phyloP scores from a whole-genome alignment of 1,284 basidiomycete species.

The Filobasidium uniguttulatum region DNA sequence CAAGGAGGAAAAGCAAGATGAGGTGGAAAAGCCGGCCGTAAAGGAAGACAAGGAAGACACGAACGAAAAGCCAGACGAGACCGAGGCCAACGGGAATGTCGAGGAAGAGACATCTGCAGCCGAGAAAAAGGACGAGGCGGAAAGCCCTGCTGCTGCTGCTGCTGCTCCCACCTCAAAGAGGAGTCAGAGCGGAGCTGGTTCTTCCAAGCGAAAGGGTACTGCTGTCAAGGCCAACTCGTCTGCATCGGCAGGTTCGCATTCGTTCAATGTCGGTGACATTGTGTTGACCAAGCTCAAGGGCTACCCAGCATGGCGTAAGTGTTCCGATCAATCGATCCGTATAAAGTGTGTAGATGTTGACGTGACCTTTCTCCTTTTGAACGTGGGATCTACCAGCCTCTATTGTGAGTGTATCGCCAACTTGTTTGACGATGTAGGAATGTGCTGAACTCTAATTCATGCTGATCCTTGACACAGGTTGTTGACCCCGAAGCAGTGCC shows the following conservation, averaged over 20 bases:
- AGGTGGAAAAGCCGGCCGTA: not conserved
- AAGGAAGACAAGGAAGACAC: not conserved
- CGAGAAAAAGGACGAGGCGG: constrained; percentile 1
- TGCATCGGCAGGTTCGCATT: not conserved
- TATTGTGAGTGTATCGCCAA: not conserved
- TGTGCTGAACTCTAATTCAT: not conserved
- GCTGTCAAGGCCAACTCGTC: constrained; percentile 9
- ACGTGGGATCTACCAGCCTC: not conserved
- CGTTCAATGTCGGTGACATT: constrained; percentile 54
- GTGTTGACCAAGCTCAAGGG: constrained; percentile 88
- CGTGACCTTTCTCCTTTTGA: not conserved
- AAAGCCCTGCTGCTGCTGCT: not conserved
- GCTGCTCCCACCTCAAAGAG: not conserved
- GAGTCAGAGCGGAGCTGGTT: constrained; percentile 3
- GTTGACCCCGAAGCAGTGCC: constrained; percentile 7
- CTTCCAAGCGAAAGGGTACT: too few species aligned
- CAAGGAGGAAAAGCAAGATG: not conserved
- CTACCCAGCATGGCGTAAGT: constrained; percentile 66
- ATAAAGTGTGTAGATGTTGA: not conserved
- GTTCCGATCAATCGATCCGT: not conserved
- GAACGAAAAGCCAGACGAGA: not conserved
- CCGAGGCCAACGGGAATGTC: not conserved
- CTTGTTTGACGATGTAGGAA: too few species aligned
- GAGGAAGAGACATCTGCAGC: constrained; percentile 1
- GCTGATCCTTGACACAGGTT: not conserved